Evolutionary conservation across 306 rosid species (phyloP).

Genomic region (Acmispon strigosus): DNA sequence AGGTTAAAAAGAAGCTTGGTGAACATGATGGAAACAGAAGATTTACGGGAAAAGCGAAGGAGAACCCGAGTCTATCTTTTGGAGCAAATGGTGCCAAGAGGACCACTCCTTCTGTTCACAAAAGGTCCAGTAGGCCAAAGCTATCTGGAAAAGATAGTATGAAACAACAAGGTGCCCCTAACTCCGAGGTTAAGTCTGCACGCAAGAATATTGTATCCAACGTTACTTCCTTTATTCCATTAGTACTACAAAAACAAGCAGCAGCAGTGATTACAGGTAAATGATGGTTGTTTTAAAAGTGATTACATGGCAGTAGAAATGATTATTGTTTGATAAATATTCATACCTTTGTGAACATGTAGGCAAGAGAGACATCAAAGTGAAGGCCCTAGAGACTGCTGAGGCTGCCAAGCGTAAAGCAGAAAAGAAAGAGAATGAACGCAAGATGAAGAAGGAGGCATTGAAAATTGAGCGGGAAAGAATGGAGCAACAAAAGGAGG

Average conservation of each 20-base stretch:
- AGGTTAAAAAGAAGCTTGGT: conserved; percentile 41
- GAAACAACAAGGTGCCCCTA: conserved; percentile 37
- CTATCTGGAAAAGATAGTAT: conserved; percentile 49
- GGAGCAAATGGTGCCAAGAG: conserved; percentile 48
- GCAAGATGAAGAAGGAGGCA: conserved; percentile 83
- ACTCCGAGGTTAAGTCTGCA: conserved; percentile 38
- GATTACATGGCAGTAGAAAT: not conserved
- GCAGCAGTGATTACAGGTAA: conserved; percentile 66
- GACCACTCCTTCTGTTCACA: conserved; percentile 37
- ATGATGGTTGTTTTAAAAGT: not conserved
- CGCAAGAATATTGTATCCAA: conserved; percentile 65
- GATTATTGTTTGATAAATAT: not conserved
- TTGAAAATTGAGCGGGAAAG: conserved; percentile 58
- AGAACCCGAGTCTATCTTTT: conserved; percentile 36
- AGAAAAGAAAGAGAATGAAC: conserved; percentile 85
- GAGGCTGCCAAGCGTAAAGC: conserved; percentile 77
- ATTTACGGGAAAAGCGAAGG: conserved; percentile 43
- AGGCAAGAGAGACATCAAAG: conserved; percentile 91
- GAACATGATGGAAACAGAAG: conserved; percentile 32
- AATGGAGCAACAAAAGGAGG: conserved; percentile 65
- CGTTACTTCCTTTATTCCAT: conserved; percentile 81
- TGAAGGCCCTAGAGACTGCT: conserved; percentile 83
- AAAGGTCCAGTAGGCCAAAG: conserved; percentile 45
- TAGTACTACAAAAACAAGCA: conserved; percentile 89
- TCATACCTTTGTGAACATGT: conserved; percentile 22